phyloP scores from a whole-genome alignment of 129 eudicot genomes.

The Artemisia tridentata region DNA sequence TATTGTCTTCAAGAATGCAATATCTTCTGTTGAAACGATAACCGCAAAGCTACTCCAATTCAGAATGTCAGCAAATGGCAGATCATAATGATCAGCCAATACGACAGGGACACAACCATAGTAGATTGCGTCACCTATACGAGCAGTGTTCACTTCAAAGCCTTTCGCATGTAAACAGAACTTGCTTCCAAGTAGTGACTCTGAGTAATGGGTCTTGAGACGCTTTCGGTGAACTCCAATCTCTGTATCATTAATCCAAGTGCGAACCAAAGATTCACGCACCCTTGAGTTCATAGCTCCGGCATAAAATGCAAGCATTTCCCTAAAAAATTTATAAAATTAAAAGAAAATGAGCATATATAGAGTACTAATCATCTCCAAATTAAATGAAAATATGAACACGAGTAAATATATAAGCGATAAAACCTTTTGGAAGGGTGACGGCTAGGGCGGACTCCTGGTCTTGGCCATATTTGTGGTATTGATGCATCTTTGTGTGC shows the following conservation, averaged over 20 bases:
- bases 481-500: constrained; percentile 83
- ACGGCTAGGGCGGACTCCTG: constrained; percentile 45
- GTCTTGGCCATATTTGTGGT: constrained; percentile 98
- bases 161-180: constrained; percentile 92
- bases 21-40: constrained; percentile 57
- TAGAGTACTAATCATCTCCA: background rate
- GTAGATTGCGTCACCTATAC: constrained; percentile 77
- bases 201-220: constrained; percentile 67
- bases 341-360: background rate
- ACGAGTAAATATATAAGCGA: background rate
- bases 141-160: constrained; percentile 88
- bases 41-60: constrained; percentile 76
- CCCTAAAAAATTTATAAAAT: constrained; percentile 42
- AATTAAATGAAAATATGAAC: no score
- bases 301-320: constrained; percentile 84
- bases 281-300: constrained; percentile 87
- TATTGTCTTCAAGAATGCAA: constrained; percentile 56
- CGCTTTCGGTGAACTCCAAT: constrained; percentile 54
- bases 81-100: constrained; percentile 78
- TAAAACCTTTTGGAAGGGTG: constrained; percentile 55
- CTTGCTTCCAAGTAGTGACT: constrained; percentile 67
- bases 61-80: constrained; percentile 71
- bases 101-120: constrained; percentile 80
- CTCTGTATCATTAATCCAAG: constrained; percentile 62
- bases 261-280: constrained; percentile 45